Evolutionary conservation across 495 filamentous ascomycete species (phyloP), one percentile per base, ranked within the genome.

Genomic region (Pseudotulostoma volvatum): DNA sequence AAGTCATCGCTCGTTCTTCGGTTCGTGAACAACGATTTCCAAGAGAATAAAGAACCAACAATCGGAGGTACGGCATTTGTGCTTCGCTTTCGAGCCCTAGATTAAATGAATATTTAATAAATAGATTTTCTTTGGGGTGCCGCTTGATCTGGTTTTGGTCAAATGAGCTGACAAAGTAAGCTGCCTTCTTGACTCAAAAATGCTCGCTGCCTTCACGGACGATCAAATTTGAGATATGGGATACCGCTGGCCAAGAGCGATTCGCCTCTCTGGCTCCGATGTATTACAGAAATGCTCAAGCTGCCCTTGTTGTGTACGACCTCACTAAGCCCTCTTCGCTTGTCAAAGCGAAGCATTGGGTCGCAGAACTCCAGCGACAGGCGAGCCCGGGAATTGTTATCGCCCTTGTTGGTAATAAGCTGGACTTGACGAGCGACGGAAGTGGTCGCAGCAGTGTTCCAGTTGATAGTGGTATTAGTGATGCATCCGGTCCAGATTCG

Each of bases 201-300:
- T 93, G 85, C 67, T 84, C 81, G 45, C 83, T 97, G 16, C 92
- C 90, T 13, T 85, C 79, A 48, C 77, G 90, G 40, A 97, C 84
- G 42, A 96, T 97, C 68, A 97, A 97, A 63, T 97, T 97, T 50
- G 90, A 97, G 62, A 97, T 97, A 50, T 97, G 90, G 90, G 90
- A 97, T 71, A 97, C 90, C 3, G 90, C 92, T 21, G 90, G 90
- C 51, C 90, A 97, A 62, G 90, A 97, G 63, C 84, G 90, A 39
- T 97, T 96, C 57, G 90, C 90, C 41, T 90, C 82, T 18, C 76
- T 96, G 30, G 90, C 90, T 11, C 90, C 90, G 37, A 97, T 97
- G 90, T 97, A 97, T 71, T 97, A 97, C 67, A 88, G 90, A 62
- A 97, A 97, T 53, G 90, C 90, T 28, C 90, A 97, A 65, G 82